phyloP scores from a whole-genome alignment of 495 filamentous ascomycete species.

The Haplographium delicatum region DNA sequence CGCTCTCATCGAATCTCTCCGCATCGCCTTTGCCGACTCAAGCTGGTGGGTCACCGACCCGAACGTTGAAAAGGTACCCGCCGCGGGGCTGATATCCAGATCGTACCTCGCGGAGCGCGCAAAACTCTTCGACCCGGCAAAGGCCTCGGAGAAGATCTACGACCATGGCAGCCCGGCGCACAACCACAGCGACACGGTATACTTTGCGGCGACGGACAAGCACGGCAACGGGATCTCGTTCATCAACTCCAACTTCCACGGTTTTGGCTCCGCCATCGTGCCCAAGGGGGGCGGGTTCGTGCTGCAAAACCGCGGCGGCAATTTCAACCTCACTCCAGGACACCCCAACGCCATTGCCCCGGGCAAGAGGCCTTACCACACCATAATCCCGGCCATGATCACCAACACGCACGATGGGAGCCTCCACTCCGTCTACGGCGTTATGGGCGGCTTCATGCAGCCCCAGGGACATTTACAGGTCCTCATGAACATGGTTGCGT shows the following conservation, averaged over 20 bases:
- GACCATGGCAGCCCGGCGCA: constrained; percentile 63
- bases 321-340: constrained; percentile 59
- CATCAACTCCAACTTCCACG: constrained; percentile 92
- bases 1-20: constrained; percentile 80
- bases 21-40: constrained; percentile 89
- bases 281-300: constrained; percentile 83
- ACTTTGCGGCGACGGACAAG: constrained; percentile 77
- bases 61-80: constrained; percentile 59
- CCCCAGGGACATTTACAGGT: constrained; percentile 97
- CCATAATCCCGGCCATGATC: constrained; percentile 90
- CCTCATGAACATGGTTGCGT: constrained; percentile 81
- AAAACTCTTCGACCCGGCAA: constrained; percentile 58
- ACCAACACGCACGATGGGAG: constrained; percentile 67
- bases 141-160: constrained; percentile 46
- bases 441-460: constrained; percentile 99
- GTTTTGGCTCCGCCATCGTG: constrained; percentile 86
- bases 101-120: constrained; percentile 64
- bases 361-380: constrained; percentile 91
- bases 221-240: constrained; percentile 88
- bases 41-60: constrained; percentile 89
- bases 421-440: constrained; percentile 81
- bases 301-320: constrained; percentile 87
- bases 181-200: constrained; percentile 80
- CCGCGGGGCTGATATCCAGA: constrained; percentile 51
- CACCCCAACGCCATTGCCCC: constrained; percentile 80